Conservation (phyloP, 2,329 filamentous ascomycete genomes). For the Pseudocercospora fuligena region DNA sequence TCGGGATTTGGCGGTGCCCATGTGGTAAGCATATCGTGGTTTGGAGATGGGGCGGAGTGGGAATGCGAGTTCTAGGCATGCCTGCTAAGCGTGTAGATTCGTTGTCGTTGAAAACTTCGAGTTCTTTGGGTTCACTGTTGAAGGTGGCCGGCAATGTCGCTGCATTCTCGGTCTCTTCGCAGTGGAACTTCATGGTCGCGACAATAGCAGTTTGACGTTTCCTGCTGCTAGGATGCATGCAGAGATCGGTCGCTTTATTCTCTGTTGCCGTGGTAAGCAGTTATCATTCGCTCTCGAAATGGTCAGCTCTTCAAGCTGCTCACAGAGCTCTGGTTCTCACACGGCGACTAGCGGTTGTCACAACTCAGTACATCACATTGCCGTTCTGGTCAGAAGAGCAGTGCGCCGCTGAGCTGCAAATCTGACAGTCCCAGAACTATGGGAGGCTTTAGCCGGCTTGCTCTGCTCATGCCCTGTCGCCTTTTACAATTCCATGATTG, state of each 20-base stretch:
- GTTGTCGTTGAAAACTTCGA: not conserved
- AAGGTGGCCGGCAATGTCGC: not conserved
- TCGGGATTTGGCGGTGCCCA: not conserved
- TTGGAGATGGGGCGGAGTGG: not conserved
- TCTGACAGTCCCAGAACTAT: not conserved
- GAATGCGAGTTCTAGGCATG: not conserved
- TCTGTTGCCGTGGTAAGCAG: not conserved
- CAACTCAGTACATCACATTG: not conserved
- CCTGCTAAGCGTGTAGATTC: not conserved
- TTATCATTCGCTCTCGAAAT: not conserved
- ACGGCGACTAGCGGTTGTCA: not conserved
- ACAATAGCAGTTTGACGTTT: no score
- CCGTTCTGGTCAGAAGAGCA: no score
- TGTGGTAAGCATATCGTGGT: not conserved
- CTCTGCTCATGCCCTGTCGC: not conserved
- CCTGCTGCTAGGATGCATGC: no score
- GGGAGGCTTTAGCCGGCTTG: not conserved
- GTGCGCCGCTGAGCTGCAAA: no score
- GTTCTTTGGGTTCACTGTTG: no score
- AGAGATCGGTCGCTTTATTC: not conserved
- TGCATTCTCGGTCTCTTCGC: not conserved
- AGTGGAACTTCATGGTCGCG: not conserved
- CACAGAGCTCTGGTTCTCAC: not conserved
- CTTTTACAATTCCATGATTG: not conserved
- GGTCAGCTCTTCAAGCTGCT: not conserved